These are phyloP conservation scores for Zygotorulaspora danielsina DNA, from an alignment of 805 yeast genomes.

Conservation along the genomic window DNA sequence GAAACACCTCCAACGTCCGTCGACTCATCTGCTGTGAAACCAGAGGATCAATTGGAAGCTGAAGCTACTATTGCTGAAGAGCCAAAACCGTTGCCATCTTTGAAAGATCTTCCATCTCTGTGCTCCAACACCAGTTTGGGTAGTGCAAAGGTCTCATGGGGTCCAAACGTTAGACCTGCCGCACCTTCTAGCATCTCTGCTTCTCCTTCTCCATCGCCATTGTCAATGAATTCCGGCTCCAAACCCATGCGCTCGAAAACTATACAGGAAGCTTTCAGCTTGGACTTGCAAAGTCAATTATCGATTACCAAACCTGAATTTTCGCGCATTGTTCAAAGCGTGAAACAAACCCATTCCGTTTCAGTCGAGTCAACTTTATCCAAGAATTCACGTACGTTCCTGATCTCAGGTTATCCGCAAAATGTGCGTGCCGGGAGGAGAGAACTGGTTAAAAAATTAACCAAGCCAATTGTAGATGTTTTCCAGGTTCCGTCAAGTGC, in stretches of 20 bases:
- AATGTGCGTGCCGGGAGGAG: slow-evolving; percentile 68
- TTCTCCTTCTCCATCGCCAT: slow-evolving; percentile 21
- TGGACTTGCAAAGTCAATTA: slow-evolving; percentile 65
- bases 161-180: slow-evolving; percentile 46
- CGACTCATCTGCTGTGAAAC: slow-evolving; percentile 9
- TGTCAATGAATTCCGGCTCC: slow-evolving; percentile 32
- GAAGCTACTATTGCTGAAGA: slow-evolving; percentile 3
- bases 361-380: slow-evolving; percentile 81
- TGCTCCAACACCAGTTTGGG: slow-evolving; percentile 44
- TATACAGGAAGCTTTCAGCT: slow-evolving; percentile 74
- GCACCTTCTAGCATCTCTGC: slow-evolving; percentile 22
- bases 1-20: slow-evolving; percentile 23
- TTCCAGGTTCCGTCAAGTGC: slow-evolving; percentile 72
- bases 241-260: slow-evolving; percentile 52
- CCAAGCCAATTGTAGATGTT: slow-evolving; percentile 61
- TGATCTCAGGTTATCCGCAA: slow-evolving; percentile 69
- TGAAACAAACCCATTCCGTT: slow-evolving; percentile 57
- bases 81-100: slow-evolving; percentile 29
- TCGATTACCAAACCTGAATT: slow-evolving; percentile 61
- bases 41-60: not conserved
- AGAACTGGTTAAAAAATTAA: slow-evolving; percentile 67
- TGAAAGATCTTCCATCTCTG: slow-evolving; percentile 59
- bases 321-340: slow-evolving; percentile 57
- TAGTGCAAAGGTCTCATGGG: slow-evolving; percentile 38
- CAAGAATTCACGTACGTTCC: slow-evolving; percentile 72